A percentile compares a stretch with the other conserved stretches of the same genome.
phyloP scores from a whole-genome alignment of 177 flowering plant genomes.

The Telopea speciosissima region DNA sequence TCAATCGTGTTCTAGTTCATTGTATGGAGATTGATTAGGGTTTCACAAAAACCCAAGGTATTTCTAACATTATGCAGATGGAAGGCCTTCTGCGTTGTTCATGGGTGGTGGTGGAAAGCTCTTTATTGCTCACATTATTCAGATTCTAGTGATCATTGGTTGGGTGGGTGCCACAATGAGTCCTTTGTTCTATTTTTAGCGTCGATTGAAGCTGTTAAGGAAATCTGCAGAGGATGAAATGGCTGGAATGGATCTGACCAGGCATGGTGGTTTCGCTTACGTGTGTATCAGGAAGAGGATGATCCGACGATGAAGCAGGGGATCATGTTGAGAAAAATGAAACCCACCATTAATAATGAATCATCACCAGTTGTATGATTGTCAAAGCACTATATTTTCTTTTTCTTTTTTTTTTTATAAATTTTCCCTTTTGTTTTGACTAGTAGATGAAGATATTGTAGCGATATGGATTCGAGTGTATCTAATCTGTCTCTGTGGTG shows the following conservation, averaged over 20 bases:
- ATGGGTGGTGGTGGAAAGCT: slow-evolving; percentile 75
- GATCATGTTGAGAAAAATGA: slow-evolving; percentile 35
- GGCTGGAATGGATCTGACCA: slow-evolving; percentile 74
- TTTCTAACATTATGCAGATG: slow-evolving; percentile 41
- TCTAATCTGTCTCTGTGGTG: not conserved
- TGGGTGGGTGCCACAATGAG: slow-evolving; percentile 86
- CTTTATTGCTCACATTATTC: slow-evolving; percentile 57
- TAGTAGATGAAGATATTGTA: slow-evolving; percentile 4
- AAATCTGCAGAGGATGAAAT: slow-evolving; percentile 66
- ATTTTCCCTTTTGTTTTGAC: not conserved
- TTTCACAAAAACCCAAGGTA: no score
- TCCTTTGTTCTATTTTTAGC: slow-evolving; percentile 42
- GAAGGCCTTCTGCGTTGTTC: slow-evolving; percentile 54
- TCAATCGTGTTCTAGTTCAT: no score
- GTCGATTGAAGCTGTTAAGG: slow-evolving; percentile 44
- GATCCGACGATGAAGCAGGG: slow-evolving; percentile 20
- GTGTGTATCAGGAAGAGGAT: slow-evolving; percentile 49
- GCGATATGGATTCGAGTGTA: slow-evolving; percentile 2
- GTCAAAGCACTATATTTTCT: not conserved
- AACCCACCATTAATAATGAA: slow-evolving; percentile 8
- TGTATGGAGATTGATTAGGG: no score
- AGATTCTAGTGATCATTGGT: slow-evolving; percentile 51
- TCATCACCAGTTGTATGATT: slow-evolving; percentile 1
- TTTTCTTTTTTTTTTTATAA: no score
- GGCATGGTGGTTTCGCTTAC: slow-evolving; percentile 80